Evolutionary conservation across 1,284 basidiomycete genomes (phyloP).

Genomic region (Anthracocystis walkeri): DNA sequence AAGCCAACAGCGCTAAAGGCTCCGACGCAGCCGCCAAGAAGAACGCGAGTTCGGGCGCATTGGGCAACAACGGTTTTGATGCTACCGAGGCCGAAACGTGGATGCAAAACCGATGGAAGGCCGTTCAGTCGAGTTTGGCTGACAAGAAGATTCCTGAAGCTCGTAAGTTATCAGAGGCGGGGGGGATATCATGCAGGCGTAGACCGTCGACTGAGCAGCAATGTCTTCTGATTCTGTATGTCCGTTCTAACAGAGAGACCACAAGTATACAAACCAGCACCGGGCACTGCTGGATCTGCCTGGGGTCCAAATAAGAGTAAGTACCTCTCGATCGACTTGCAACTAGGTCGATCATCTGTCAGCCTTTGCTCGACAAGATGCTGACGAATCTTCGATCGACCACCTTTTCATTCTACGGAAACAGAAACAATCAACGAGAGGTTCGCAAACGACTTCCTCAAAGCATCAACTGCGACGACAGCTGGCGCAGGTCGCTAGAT

Average conservation of each 20-base stretch:
- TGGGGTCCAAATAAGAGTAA: conserved; percentile 55
- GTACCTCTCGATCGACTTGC: neutral
- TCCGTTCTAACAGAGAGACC: conserved; percentile 27
- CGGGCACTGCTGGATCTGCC: conserved; percentile 36
- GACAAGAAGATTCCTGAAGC: conserved; percentile 28
- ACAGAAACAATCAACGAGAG: conserved; percentile 45
- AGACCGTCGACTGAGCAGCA: neutral
- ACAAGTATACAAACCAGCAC: conserved; percentile 44
- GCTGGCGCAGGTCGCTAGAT: conserved; percentile 6
- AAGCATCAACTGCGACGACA: conserved; percentile 28
- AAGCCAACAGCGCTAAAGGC: conserved; percentile 39
- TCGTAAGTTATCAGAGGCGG: conserved; percentile 19
- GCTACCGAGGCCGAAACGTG: conserved; percentile 36
- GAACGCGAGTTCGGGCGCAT: conserved; percentile 1
- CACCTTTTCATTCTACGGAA: neutral
- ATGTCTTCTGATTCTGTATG: neutral
- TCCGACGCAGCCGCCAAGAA: conserved; percentile 32
- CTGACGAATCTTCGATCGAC: neutral
- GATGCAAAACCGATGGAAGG: conserved; percentile 46
- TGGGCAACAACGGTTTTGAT: conserved; percentile 37
- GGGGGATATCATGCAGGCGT: neutral
- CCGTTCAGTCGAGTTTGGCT: conserved; percentile 11
- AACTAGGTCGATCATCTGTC: neutral
- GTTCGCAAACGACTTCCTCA: conserved; percentile 39
- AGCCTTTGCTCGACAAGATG: neutral